Percentiles rank a stretch among this genome's conserved stretches.
Evolutionary conservation across 306 rosid genomes (phyloP).

Genomic region (Gastrolobium villosum): DNA sequence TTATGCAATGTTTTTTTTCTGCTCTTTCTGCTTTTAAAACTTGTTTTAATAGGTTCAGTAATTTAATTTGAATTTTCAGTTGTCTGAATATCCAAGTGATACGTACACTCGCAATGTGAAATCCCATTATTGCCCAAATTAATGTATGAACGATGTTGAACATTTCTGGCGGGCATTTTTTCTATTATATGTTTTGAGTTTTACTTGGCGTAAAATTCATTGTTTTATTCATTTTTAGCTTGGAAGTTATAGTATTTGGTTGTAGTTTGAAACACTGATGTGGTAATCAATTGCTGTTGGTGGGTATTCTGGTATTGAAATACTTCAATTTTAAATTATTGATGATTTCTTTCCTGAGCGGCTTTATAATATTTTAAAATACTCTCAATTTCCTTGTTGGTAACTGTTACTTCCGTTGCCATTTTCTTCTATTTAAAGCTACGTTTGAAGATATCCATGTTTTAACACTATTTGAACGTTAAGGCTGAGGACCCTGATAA

Average conservation of each 20-base stretch:
- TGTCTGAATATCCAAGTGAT: conserved; percentile 46
- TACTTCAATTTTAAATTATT: no score
- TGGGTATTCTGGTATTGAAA: not conserved
- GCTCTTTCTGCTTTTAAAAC: conserved; percentile 27
- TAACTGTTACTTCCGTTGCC: not conserved
- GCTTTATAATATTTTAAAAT: not conserved
- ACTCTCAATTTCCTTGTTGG: not conserved
- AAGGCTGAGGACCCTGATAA: no score
- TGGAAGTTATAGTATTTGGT: not conserved
- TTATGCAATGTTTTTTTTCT: conserved; percentile 41
- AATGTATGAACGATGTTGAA: conserved; percentile 48
- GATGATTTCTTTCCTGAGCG: not conserved
- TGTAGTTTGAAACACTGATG: not conserved
- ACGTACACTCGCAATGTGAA: conserved; percentile 53
- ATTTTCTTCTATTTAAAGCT: not conserved
- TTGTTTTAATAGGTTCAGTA: conserved; percentile 53
- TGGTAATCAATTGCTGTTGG: not conserved
- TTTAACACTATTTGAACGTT: no score
- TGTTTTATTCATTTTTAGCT: not conserved
- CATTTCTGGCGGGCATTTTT: conserved; percentile 46
- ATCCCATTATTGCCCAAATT: conserved; percentile 47
- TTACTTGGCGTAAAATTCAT: not conserved
- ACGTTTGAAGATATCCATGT: not conserved
- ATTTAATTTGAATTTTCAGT: conserved; percentile 46
- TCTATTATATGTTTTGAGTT: not conserved